phyloP scores from a whole-genome alignment of 495 filamentous ascomycete genomes.

The Letharia lupina region DNA sequence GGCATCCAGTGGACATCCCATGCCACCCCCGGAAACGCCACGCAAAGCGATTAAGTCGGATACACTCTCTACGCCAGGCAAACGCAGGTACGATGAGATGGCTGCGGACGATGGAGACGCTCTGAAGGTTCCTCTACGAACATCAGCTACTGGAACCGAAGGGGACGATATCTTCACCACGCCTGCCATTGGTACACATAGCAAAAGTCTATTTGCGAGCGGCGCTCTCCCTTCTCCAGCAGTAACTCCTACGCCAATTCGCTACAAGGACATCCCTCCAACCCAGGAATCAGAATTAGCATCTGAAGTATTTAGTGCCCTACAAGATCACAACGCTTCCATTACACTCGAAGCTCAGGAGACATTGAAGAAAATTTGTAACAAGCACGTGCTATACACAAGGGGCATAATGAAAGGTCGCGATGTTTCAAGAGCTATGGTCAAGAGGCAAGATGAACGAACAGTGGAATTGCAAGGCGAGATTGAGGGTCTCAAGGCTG shows the following conservation, averaged over 20 bases:
- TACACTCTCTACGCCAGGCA: slow-evolving; percentile 41
- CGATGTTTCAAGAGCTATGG: slow-evolving; percentile 50
- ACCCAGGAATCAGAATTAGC: slow-evolving; percentile 42
- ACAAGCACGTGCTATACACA: slow-evolving; percentile 46
- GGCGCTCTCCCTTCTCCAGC: slow-evolving; percentile 25
- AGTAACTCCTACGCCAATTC: slow-evolving; percentile 44
- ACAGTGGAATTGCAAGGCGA: slow-evolving; percentile 43
- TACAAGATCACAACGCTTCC: slow-evolving; percentile 43
- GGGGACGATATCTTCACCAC: slow-evolving; percentile 27
- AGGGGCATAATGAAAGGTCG: slow-evolving; percentile 52
- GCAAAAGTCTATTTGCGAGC: slow-evolving; percentile 23
- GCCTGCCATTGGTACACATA: slow-evolving; percentile 20
- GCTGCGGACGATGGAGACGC: slow-evolving; percentile 21
- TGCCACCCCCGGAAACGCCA: slow-evolving; percentile 35
- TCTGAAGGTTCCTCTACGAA: slow-evolving; percentile 16
- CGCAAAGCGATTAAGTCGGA: slow-evolving; percentile 41
- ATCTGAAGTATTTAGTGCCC: slow-evolving; percentile 39
- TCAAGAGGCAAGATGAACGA: slow-evolving; percentile 55
- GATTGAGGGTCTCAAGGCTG: slow-evolving; percentile 42
- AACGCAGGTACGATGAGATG: slow-evolving; percentile 42
- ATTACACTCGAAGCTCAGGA: slow-evolving; percentile 34
- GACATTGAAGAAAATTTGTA: slow-evolving; percentile 42
- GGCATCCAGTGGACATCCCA: slow-evolving; percentile 19
- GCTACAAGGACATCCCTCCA: slow-evolving; percentile 35
- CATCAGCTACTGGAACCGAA: slow-evolving; percentile 18